Base-by-base conservation (phyloP, 176 grass and related monocot genomes). In the Avena eriantha region DNA sequence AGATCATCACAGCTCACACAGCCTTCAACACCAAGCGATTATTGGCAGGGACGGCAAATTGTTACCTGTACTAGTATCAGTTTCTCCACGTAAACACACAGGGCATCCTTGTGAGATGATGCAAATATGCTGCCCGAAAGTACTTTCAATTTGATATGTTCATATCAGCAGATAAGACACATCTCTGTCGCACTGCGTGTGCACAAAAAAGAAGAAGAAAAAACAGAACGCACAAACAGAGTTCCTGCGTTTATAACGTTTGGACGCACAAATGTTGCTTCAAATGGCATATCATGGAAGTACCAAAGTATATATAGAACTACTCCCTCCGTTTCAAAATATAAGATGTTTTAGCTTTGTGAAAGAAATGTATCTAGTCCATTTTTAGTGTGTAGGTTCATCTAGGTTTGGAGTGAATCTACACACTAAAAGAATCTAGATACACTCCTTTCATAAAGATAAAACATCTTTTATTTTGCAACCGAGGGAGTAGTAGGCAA, bases 51-150 rank as follows among this genome's bases (percentile, higher is more conserved):
- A 63, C 29, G 65, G 75, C 75, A 64, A 84, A 84, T 53, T 39
- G 81, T 88, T 66, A 39, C 34, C 77, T 83, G 60, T 36, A 39
- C 64, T 88, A 70, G 61, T 83, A 73, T 39, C 57, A 81, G 49
- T 51, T 51, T 51, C 13, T 69, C 26, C 13, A 35, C 50, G 31
- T 69, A 39, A 61, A 80, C 22, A 54, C 49, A 79, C n/a, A 17
- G 56, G 55, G 16, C 75, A 72, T 73, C 15, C 81, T 64, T 46
- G 63, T 79, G 31, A 49, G 45, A 65, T 17, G 76, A 80, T 53
- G n/a, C 39, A 41, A 41, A 43, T 21, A 29, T 26, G 60, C 58
- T 60, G n/a, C 58, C 60, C 46, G 16, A 57, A 83, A 59, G 72
- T 41, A 63, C 56, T 59, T 59, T 59, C 56, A 51, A 51, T 14